Conservation (phyloP, 116 monocot genomes). For the Dioscorea cayenensis region DNA sequence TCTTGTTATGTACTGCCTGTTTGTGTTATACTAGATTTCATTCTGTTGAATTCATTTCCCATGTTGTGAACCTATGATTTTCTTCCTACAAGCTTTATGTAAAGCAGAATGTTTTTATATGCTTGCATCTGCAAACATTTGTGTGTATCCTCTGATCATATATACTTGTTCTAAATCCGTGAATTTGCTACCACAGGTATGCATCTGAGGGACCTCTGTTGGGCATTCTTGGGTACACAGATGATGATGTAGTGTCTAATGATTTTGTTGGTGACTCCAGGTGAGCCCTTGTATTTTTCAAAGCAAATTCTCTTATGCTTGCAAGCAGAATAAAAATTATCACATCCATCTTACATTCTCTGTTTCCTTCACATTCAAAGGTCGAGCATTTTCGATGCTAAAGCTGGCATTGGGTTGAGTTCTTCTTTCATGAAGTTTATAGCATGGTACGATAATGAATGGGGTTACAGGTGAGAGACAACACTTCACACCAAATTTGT, state of each 20-base stretch:
- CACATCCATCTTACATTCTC: background rate
- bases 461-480: constrained; percentile 84
- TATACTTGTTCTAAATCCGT: background rate
- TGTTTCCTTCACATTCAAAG: constrained; percentile 22
- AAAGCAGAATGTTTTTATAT: no score
- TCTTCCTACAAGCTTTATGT: no score
- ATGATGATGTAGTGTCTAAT: constrained; percentile 95
- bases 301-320: background rate
- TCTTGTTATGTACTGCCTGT: no score
- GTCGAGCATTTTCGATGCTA: constrained; percentile 97
- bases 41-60: no score
- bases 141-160: background rate
- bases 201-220: constrained; percentile 73
- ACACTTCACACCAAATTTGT: background rate
- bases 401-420: constrained; percentile 91
- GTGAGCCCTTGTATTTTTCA: constrained; percentile 16
- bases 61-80: no score
- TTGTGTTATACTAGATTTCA: no score
- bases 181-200: constrained; percentile 23
- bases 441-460: constrained; percentile 98
- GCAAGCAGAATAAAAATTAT: background rate
- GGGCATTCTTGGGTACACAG: constrained; percentile 97
- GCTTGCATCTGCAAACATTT: background rate
- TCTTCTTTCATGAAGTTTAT: constrained; percentile 86
- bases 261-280: constrained; percentile 95